Base-by-base conservation (phyloP, 2,329 filamentous ascomycete species). In the Didymella glomerata region DNA sequence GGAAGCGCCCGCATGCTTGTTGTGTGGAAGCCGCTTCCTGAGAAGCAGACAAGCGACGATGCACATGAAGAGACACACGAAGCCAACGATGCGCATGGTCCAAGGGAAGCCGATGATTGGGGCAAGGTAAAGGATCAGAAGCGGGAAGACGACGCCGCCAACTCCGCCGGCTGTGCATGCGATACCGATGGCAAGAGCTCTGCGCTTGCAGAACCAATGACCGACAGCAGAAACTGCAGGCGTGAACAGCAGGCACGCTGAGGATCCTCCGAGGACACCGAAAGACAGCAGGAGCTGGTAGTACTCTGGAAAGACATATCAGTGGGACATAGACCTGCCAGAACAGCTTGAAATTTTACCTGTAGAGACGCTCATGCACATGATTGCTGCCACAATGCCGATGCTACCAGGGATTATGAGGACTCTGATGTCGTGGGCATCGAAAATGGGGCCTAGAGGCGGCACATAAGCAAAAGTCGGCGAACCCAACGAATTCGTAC, bases 71-170 rank as follows among this genome's bases (percentile, higher is more conserved):
- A 85, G 71, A 67, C 83, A 83, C 27, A 91, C 81, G 61, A 91
- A 88, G 0, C 82, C 88, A 1, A 89, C 77, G 16, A 85, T 82
- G 5, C 89, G 80, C 14, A 87, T 85, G 0, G 85, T 81, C 85
- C 86, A 88, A 0, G 80, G 73, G 60, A 88, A 89, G 0, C 86
- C 86, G n/a, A 88, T 77, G 13, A 75, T 69, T 0, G 83, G 82
- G 13, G 85, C 78, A 36, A 88, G 73, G 57, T 84, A 80, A 60
- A 85, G 79, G 60, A 88, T 81, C 16, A 82, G 71, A 25, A 84
- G 50, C 1, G 85, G 85, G 51, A 86, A 82, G 24, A 86, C 78
- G 13, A 88, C 83, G 11, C 69, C 82, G 58, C 76, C 73, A 13
- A 79, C 52, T 8, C 68, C 70, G 16, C 72, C 74, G 1, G 78